These are phyloP conservation scores for Candida labiduridarum DNA, from an alignment of 1,139 yeast species.

Conservation along the genomic window DNA sequence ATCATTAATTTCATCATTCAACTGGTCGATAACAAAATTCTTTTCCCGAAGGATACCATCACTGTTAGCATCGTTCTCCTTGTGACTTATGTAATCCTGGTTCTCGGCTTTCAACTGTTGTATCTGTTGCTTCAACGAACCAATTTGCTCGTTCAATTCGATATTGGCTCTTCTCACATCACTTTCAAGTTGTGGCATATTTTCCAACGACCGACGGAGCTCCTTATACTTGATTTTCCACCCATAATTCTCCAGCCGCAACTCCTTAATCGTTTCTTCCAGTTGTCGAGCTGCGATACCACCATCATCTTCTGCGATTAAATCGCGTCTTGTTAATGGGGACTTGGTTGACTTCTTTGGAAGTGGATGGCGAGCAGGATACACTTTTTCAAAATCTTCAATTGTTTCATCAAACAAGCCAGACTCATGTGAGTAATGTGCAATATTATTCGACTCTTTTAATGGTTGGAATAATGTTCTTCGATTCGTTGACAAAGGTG, in stretches of 20 bases:
- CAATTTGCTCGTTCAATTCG: constrained; percentile 12
- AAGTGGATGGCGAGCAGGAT: constrained; percentile 8
- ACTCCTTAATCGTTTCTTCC: constrained; percentile 14
- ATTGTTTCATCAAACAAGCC: constrained; percentile 14
- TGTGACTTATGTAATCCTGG: constrained; percentile 2
- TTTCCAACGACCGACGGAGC: constrained; percentile 12
- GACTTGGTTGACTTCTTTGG: constrained; percentile 1
- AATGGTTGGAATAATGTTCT: constrained; percentile 15
- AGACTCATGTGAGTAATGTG: constrained; percentile 5
- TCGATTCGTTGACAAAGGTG: constrained; percentile 5
- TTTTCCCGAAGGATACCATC: background rate
- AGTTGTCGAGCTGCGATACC: constrained; percentile 15
- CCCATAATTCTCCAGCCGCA: constrained; percentile 13
- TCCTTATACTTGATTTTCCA: constrained; percentile 16
- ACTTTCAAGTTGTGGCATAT: constrained; percentile 12
- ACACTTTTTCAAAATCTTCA: constrained; percentile 11
- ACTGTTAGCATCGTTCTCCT: constrained; percentile 2
- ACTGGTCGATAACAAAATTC: constrained; percentile 1
- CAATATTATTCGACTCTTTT: constrained; percentile 9
- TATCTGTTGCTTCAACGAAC: constrained; percentile 5
- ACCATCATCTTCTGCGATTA: constrained; percentile 8
- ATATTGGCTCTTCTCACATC: constrained; percentile 11
- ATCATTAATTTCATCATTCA: constrained; percentile 4
- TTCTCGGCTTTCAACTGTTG: constrained; percentile 7
- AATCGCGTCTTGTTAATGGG: constrained; percentile 3